Evolutionary conservation across 2,329 filamentous ascomycete genomes (phyloP).

Genomic region (Metarhizium rileyi): DNA sequence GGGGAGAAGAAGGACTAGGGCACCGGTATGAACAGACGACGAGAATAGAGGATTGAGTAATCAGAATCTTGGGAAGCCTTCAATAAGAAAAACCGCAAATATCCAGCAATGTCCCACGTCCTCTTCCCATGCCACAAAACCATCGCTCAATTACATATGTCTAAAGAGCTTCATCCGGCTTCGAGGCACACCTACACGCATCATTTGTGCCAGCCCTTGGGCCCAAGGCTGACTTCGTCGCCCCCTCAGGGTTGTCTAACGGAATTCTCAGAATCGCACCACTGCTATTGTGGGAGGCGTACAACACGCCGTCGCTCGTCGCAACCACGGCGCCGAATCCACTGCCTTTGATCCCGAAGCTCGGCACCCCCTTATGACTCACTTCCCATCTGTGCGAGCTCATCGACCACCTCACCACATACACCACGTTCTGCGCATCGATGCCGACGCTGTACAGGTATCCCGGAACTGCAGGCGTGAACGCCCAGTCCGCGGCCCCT

Average conservation of each 20-base stretch:
- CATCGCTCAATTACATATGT: neutral
- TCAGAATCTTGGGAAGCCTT: neutral
- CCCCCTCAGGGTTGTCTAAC: neutral
- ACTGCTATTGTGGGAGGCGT: neutral
- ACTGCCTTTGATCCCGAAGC: neutral
- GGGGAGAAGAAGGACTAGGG: neutral
- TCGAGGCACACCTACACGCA: neutral
- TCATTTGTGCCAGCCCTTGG: neutral
- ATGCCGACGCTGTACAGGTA: slow-evolving; percentile 3
- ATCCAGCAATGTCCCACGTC: neutral
- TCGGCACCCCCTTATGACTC: neutral
- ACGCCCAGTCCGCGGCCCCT: slow-evolving; percentile 1
- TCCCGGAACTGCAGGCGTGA: neutral
- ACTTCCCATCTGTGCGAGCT: neutral
- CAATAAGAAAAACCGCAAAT: neutral
- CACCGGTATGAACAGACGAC: neutral
- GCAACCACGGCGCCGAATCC: slow-evolving; percentile 5
- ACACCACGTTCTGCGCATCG: neutral
- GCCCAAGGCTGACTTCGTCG: neutral
- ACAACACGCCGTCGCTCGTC: slow-evolving; percentile 5
- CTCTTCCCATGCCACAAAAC: neutral
- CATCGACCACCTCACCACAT: slow-evolving; percentile 1
- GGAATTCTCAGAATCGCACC: neutral
- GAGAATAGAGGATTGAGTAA: neutral
- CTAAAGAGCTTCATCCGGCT: neutral